Evolutionary conservation across 352 stramenopile genomes (phyloP).

Genomic region (Pythium periplocum): DNA sequence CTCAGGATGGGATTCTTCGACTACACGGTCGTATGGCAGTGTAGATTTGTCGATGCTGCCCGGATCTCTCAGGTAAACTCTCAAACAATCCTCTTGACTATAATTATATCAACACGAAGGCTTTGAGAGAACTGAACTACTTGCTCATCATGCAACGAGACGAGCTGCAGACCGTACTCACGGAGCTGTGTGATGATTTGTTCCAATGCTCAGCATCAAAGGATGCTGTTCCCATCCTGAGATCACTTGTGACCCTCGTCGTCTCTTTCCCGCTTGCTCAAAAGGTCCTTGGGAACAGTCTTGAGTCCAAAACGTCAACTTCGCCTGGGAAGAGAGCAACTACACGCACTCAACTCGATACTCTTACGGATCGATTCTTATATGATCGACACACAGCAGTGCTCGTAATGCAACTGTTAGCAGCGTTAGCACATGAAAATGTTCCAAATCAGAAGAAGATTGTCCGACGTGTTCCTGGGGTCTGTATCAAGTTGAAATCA

Average conservation of each 20-base stretch:
- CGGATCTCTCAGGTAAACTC: too few relatives aligned
- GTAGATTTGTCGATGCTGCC: slow-evolving; percentile 24
- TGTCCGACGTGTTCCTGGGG: background rate
- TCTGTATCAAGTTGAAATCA: background rate
- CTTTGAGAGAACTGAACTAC: background rate
- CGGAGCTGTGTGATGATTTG: slow-evolving; percentile 12
- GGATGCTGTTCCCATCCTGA: slow-evolving; percentile 7
- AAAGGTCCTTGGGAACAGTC: slow-evolving; percentile 3
- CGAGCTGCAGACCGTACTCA: slow-evolving; percentile 5
- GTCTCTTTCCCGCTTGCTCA: slow-evolving; percentile 6
- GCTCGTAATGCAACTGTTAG: background rate
- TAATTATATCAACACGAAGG: too few relatives aligned
- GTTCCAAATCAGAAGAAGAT: slow-evolving; percentile 1
- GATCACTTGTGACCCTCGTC: slow-evolving; percentile 2
- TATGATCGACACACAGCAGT: slow-evolving; percentile 1
- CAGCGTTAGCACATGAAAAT: slow-evolving; percentile 1
- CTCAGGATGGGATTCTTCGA: slow-evolving; percentile 45
- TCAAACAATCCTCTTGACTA: too few relatives aligned
- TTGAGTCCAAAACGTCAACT: background rate
- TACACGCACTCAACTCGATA: background rate
- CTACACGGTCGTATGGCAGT: slow-evolving; percentile 67
- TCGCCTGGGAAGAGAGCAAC: too few relatives aligned
- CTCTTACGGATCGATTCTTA: slow-evolving; percentile 1
- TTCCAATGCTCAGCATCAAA: slow-evolving; percentile 5
- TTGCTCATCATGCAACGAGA: slow-evolving; percentile 1